Evolutionary conservation across 139 green algal genomes (phyloP).

Genomic region (Chlamydomonas urium): DNA sequence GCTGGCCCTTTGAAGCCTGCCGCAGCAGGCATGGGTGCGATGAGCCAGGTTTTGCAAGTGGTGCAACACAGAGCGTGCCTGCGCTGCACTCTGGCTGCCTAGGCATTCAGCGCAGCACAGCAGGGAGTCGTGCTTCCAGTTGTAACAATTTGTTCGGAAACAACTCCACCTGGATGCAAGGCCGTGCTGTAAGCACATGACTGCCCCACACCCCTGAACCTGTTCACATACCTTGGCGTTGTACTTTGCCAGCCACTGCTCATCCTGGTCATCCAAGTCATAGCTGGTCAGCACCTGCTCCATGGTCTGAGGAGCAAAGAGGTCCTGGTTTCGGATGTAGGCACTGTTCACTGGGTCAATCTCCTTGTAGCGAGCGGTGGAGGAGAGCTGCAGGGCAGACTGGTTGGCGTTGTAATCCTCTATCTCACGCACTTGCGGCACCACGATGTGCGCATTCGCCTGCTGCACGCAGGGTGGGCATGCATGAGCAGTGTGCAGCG

Average conservation of each 20-base stretch:
- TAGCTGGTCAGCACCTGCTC: slow-evolving; percentile 24
- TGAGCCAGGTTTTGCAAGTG: too few species aligned
- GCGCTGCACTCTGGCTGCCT: too few species aligned
- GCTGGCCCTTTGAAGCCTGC: too few species aligned
- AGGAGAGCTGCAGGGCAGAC: slow-evolving; percentile 12
- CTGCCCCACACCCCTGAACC: background rate
- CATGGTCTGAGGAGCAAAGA: slow-evolving; percentile 13
- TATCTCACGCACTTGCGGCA: slow-evolving; percentile 15
- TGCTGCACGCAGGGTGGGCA: background rate
- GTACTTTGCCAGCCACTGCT: slow-evolving; percentile 17
- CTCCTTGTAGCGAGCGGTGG: slow-evolving; percentile 7
- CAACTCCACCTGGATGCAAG: too few species aligned
- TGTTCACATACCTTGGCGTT: slow-evolving; percentile 21
- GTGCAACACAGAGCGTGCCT: too few species aligned
- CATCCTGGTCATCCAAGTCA: slow-evolving; percentile 40
- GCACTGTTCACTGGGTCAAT: slow-evolving; percentile 10
- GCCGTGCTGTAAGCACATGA: too few species aligned
- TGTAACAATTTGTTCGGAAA: too few species aligned
- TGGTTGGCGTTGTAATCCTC: slow-evolving; percentile 18
- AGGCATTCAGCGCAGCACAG: too few species aligned
- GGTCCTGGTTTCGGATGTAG: slow-evolving; percentile 30
- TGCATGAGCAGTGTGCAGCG: background rate
- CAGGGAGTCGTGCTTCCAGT: too few species aligned
- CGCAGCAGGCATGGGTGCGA: too few species aligned
- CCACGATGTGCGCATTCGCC: too few species aligned